phyloP scores from a whole-genome alignment of 2,329 filamentous ascomycete species.

The Dothidotthia symphoricarpi region DNA sequence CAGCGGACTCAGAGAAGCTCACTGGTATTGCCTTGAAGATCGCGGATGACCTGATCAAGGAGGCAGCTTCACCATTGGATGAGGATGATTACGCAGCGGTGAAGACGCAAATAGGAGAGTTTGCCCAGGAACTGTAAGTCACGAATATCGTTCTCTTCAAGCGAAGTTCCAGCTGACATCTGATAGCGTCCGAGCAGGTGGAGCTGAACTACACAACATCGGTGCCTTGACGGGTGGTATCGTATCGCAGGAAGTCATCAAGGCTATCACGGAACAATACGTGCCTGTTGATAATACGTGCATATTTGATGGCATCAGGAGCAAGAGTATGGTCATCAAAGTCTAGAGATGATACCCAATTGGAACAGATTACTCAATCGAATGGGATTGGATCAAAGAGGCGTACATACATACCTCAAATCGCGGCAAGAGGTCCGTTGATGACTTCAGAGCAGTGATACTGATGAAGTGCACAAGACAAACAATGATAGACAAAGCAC shows the following conservation, averaged over 20 bases:
- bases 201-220: slow-evolving; percentile 89
- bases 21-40: slow-evolving; percentile 46
- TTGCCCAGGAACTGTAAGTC: slow-evolving; percentile 47
- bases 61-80: slow-evolving; percentile 43
- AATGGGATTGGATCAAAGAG: too few relatives aligned
- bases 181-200: slow-evolving; percentile 66
- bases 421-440: too few relatives aligned
- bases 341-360: too few relatives aligned
- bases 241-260: slow-evolving; percentile 96
- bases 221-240: slow-evolving; percentile 85
- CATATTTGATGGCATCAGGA: slow-evolving; percentile 61
- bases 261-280: slow-evolving; percentile 71
- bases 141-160: background rate
- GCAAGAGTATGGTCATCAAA: slow-evolving; percentile 54
- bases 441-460: background rate
- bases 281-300: slow-evolving; percentile 64
- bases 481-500: too few relatives aligned
- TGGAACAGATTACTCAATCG: too few relatives aligned
- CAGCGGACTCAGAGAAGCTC: slow-evolving; percentile 42
- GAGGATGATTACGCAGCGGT: slow-evolving; percentile 44
- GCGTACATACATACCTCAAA: too few relatives aligned
- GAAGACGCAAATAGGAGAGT: slow-evolving; percentile 38
- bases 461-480: too few relatives aligned
- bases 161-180: slow-evolving; percentile 5
- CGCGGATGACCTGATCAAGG: slow-evolving; percentile 44